Percentiles rank a stretch among this genome's conserved stretches.
phyloP scores from a whole-genome alignment of 345 rosid genomes.

The Viola odorata region DNA sequence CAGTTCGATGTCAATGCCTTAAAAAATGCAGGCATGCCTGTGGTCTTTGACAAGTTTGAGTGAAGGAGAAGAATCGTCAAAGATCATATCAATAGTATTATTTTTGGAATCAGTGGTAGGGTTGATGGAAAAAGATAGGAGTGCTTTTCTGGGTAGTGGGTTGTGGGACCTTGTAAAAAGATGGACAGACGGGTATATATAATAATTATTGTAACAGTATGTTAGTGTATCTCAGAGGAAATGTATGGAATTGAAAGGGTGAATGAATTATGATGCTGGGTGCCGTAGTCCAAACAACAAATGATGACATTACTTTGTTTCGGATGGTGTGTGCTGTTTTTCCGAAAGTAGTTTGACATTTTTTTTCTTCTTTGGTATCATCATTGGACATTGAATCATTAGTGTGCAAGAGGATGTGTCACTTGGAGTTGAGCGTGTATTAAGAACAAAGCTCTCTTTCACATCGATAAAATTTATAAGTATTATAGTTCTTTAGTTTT shows the following conservation, averaged over 20 bases:
- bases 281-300: constrained; percentile 11
- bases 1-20: constrained; percentile 39
- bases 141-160: constrained; percentile 51
- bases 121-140: constrained; percentile 66
- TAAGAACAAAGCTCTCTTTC: too few relatives aligned
- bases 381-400: constrained; percentile 21
- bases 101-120: constrained; percentile 35
- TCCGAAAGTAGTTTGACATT: constrained; percentile 29
- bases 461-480: too few relatives aligned
- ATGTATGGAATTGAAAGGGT: constrained; percentile 8
- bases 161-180: constrained; percentile 56
- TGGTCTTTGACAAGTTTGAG: constrained; percentile 35
- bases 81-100: constrained; percentile 38
- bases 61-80: constrained; percentile 44
- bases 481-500: too few relatives aligned
- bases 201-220: constrained; percentile 4
- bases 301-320: constrained; percentile 9
- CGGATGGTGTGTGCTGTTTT: constrained; percentile 12
- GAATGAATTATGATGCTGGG: constrained; percentile 1
- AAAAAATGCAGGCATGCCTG: constrained; percentile 29
- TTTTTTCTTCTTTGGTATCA: constrained; percentile 12
- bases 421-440: too few relatives aligned
- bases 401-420: not conserved
- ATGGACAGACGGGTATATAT: constrained; percentile 2
- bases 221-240: constrained; percentile 2